phyloP scores from a whole-genome alignment of 495 filamentous ascomycete species.

The Aspergillus baeticus region DNA sequence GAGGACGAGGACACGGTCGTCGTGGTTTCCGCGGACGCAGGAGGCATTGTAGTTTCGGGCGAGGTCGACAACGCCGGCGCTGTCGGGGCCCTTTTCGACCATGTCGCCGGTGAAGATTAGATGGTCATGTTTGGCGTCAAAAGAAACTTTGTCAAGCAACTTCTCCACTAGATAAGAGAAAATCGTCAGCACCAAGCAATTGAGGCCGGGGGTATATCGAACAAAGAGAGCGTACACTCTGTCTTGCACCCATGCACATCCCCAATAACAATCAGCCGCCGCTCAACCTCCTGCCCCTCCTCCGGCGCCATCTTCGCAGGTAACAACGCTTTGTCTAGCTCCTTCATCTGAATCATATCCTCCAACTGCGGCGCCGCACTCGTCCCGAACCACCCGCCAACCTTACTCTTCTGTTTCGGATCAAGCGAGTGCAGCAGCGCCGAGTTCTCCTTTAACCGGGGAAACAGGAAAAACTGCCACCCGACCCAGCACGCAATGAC shows the following conservation, averaged over 20 bases:
- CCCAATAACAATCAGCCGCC: constrained; percentile 71
- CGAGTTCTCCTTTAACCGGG: constrained; percentile 37
- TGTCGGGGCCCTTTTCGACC: constrained; percentile 86
- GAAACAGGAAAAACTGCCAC: constrained; percentile 44
- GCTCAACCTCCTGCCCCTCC: neutral
- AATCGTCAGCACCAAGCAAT: constrained; percentile 6
- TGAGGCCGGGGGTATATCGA: neutral
- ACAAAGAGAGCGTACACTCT: constrained; percentile 46
- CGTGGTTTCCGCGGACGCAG: constrained; percentile 90
- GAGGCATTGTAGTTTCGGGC: constrained; percentile 67
- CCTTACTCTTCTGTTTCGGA: constrained; percentile 27
- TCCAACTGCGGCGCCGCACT: constrained; percentile 49
- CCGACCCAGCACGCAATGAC: constrained; percentile 34
- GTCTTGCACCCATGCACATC: constrained; percentile 86
- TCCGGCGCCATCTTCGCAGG: constrained; percentile 7
- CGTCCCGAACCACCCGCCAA: constrained; percentile 45
- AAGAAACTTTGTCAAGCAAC: constrained; percentile 67
- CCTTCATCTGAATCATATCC: constrained; percentile 40
- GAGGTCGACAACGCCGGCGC: constrained; percentile 71
- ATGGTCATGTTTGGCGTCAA: constrained; percentile 64
- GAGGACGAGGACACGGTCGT: constrained; percentile 71
- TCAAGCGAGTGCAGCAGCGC: constrained; percentile 38
- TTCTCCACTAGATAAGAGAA: constrained; percentile 46
- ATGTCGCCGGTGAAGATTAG: constrained; percentile 82
- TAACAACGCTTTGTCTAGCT: constrained; percentile 23